Evolutionary conservation across 345 rosid species (phyloP), one percentile per base, ranked within the genome.

Genomic region (Physaria fendleri): DNA sequence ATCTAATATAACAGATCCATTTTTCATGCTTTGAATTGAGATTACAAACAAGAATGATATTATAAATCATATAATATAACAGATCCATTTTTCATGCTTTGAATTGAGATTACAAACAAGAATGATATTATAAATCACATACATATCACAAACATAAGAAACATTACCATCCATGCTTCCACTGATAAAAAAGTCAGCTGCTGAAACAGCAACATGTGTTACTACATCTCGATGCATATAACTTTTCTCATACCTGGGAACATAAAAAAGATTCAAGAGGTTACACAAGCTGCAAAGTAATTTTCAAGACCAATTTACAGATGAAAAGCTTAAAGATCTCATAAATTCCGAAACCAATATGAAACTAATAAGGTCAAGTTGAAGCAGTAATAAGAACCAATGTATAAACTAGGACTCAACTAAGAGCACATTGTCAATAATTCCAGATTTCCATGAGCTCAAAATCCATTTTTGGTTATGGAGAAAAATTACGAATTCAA

Each of bases 191-290:
- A 87, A 93, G 38, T 89, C 99, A 13, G 99, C 94, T 4, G 84
- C 73, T 5, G 99, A 89, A 18, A 89, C 94, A 33, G 97, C 95
- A 40, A 89, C 95, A 74, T 89, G 97, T 1, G 94, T 86, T 54
- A 89, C 94, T 51, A 83, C 85, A 75, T 93, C 99, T n/a, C 99
- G 77, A 61, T 89, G 99, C 97, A 89, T 87, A 70, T 93, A 93
- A 74, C 94, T 93, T 61, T 87, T 93, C 77, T 93, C 99, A 56
- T 85, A 92, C 98, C 98, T 92, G 76, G 1, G 38, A 50, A 28
- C 2, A 27, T 3, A 43, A 20, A 22, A 28, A 20, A 50, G 4
- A 48, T 29, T 25, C 30, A 53, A 16, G 12, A 39, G 12, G 13
- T 62, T 5, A 62, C 32, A 13, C 32, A 13, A 30, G 3, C 8